These are phyloP conservation scores for Olyra latifolia DNA, from an alignment of 176 grass and related monocot genomes.

Conservation along the genomic window DNA sequence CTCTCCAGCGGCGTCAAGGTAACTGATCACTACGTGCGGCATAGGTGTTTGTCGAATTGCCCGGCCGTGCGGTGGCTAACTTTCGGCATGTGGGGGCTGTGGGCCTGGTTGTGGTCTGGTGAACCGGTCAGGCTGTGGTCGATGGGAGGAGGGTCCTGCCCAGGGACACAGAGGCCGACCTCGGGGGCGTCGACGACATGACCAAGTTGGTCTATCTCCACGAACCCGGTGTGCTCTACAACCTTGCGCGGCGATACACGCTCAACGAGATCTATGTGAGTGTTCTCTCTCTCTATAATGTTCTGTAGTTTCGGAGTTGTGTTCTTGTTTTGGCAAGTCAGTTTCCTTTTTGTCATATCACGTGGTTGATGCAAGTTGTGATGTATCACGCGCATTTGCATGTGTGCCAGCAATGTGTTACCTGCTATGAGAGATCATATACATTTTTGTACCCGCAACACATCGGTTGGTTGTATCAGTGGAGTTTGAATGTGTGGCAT, in stretches of 20 bases:
- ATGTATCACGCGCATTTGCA: neutral
- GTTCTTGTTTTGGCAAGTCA: neutral
- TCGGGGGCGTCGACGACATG: constrained; percentile 83
- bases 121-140: neutral
- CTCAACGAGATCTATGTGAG: constrained; percentile 89
- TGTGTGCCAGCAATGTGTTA: neutral
- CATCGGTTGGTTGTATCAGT: too few relatives aligned
- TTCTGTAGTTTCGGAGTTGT: neutral
- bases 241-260: constrained; percentile 53
- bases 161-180: constrained; percentile 61
- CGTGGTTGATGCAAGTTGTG: neutral
- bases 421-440: neutral
- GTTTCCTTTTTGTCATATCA: neutral
- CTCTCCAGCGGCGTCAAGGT: constrained; percentile 51
- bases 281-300: neutral
- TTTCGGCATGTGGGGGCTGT: neutral
- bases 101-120: too few relatives aligned
- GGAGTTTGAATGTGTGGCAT: neutral
- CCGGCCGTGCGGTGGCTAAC: neutral
- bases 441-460: neutral
- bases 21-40: neutral
- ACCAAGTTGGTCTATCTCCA: constrained; percentile 79
- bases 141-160: constrained; percentile 44
- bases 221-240: constrained; percentile 77
- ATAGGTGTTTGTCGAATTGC: constrained; percentile 27